Conservation (phyloP, 2,329 filamentous ascomycete species). For the Aspergillus tamarii region DNA sequence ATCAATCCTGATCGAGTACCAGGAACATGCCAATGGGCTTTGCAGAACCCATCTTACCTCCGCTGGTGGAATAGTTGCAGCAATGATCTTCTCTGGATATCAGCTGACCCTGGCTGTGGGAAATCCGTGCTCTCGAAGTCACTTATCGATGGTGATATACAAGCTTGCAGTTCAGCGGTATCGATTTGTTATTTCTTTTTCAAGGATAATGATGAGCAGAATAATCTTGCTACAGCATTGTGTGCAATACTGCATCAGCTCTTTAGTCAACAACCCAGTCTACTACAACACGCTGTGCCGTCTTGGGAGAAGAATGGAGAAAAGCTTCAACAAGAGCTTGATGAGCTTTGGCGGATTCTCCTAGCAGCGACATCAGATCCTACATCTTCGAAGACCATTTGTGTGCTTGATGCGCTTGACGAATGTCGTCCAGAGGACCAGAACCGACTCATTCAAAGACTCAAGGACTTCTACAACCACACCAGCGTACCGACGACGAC, state of each 20-base stretch:
- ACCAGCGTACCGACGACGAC: background rate
- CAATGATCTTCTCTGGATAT: constrained; percentile 42
- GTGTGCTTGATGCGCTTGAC: constrained; percentile 24
- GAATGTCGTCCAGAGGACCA: constrained; percentile 15
- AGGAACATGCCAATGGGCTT: too few species aligned
- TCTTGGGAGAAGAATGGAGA: constrained; percentile 24
- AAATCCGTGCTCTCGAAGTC: constrained; percentile 45
- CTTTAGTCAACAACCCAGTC: constrained; percentile 28
- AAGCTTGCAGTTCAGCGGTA: constrained; percentile 6
- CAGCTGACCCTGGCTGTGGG: constrained; percentile 46
- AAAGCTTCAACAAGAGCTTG: constrained; percentile 17
- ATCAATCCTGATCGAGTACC: too few species aligned
- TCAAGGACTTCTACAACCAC: constrained; percentile 6
- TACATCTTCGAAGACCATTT: constrained; percentile 13
- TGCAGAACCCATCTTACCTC: too few species aligned
- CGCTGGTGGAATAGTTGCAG: background rate
- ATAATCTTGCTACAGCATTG: constrained; percentile 31
- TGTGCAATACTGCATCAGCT: constrained; percentile 45
- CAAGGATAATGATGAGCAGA: constrained; percentile 41
- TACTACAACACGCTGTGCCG: constrained; percentile 27
- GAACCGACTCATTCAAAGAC: constrained; percentile 12
- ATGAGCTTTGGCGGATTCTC: constrained; percentile 22
- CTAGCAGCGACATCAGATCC: constrained; percentile 8
- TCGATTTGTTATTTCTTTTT: constrained; percentile 46
- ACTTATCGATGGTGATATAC: constrained; percentile 37